Evolutionary conservation across 148 eudicot species (phyloP), one percentile per base, ranked within the genome.

Genomic region (Camellia japonica): DNA sequence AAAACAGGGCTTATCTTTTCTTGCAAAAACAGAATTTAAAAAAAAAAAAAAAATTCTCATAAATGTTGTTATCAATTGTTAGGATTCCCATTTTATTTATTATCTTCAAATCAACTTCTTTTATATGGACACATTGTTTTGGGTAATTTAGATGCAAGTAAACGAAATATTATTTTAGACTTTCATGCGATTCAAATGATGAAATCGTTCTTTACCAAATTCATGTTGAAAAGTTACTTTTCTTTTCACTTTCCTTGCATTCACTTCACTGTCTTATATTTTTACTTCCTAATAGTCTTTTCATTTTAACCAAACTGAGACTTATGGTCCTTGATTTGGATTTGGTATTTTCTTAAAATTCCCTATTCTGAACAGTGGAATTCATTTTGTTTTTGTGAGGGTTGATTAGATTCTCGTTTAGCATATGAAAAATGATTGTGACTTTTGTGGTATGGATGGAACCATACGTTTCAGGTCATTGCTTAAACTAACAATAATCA

Each of bases 401-500:
- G 7, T 6, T 47, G 41, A 10, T 47, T 47, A 71, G 38, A 49
- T 71, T 46, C 6, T 23, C 0, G 52, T 68, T 71, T 47, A 20
- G 42, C 41, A 10, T n/a, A n/a, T 49, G 41, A 49, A 20, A 51
- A n/a, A 51, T 68, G 7, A 68, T 42, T 68, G n/a, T 18, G 9
- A 56, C 13, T 56, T 56, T 14, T 56, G 16, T 56, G 60, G 12
- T 56, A 14, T 56, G 9, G 72, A 44, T 43, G 23, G 46, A 68
- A 46, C 23, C n/a, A 30, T n/a, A 7, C 58, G 11, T 60, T 13
- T 61, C n/a, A 70, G 60, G 52, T 23, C 75, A 64, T 70, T 54
- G 42, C 44, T 76, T 79, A 38, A 74, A 41, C 68, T 78, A 64
- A 72, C 80, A 19, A 68, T 41, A 49, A 38, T 43, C 3, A 62